Conservation (phyloP, 805 yeast species). For the Saccharomycopsis babjevae region DNA sequence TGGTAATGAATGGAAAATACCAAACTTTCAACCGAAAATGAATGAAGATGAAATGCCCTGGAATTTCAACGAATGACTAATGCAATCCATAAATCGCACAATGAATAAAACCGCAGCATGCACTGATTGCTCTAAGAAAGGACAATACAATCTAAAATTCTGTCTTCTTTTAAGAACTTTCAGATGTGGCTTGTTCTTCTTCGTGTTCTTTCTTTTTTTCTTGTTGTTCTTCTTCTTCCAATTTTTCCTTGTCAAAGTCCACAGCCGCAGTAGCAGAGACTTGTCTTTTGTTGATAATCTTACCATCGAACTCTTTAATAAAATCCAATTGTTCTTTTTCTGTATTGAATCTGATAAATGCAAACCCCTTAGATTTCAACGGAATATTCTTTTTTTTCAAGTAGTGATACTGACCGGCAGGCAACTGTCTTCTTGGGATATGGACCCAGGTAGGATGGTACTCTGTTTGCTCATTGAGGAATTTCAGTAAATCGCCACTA, state of each 20-base stretch:
- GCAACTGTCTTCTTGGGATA: slow-evolving; percentile 44
- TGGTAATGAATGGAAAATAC: neutral
- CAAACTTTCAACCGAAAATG: neutral
- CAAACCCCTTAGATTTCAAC: slow-evolving; percentile 51
- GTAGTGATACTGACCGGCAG: slow-evolving; percentile 33
- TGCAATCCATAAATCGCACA: neutral
- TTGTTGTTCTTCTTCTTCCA: slow-evolving; percentile 16
- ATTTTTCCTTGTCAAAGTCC: slow-evolving; percentile 32
- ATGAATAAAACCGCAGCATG: neutral
- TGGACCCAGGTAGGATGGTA: slow-evolving; percentile 48
- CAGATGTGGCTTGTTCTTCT: slow-evolving; percentile 2
- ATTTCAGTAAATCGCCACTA: slow-evolving; percentile 34
- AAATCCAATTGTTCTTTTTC: slow-evolving; percentile 54
- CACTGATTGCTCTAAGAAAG: neutral
- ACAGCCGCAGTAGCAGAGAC: slow-evolving; percentile 66
- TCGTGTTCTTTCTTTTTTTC: slow-evolving; percentile 13
- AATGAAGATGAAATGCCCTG: neutral
- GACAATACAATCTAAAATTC: neutral
- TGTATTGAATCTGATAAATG: slow-evolving; percentile 47
- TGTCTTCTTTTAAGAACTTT: neutral
- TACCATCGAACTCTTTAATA: slow-evolving; percentile 57
- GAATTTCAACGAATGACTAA: neutral
- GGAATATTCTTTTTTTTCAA: slow-evolving; percentile 36
- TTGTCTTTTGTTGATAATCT: slow-evolving; percentile 52
- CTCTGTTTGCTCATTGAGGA: slow-evolving; percentile 28